A percentile compares a stretch with the other conserved stretches of the same genome.
Conservation (phyloP, 805 yeast species). For the Huiozyma naganishii region DNA sequence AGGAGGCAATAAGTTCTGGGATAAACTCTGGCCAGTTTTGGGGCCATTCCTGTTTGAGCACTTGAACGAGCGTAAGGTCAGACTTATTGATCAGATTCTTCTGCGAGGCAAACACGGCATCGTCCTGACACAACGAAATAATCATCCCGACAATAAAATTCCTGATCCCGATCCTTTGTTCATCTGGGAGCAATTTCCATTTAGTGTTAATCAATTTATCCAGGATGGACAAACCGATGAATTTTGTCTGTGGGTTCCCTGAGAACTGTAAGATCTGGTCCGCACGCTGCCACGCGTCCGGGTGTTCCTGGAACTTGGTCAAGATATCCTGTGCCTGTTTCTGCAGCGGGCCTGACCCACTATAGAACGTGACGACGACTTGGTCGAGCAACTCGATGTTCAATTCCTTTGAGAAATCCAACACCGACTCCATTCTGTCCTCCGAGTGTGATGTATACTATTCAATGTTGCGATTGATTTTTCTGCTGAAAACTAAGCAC, state of each 20-base stretch:
- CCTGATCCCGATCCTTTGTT: conserved; percentile 85
- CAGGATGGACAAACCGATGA: conserved; percentile 79
- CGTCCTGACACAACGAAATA: conserved; percentile 80
- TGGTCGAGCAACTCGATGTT: conserved; percentile 73
- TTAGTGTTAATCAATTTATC: conserved; percentile 83
- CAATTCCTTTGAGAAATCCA: conserved; percentile 77
- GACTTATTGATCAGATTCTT: conserved; percentile 84
- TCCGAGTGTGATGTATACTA: too few species aligned
- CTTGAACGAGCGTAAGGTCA: conserved; percentile 86
- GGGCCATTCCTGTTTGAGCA: conserved; percentile 98
- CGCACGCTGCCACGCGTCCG: conserved; percentile 91
- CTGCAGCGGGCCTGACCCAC: conserved; percentile 59
- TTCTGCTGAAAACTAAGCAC: too few species aligned
- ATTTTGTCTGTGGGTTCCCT: conserved; percentile 76
- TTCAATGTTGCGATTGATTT: too few species aligned
- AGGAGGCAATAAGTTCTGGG: conserved; percentile 81
- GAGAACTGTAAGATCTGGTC: conserved; percentile 78
- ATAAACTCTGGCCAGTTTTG: conserved; percentile 95
- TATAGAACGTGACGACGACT: conserved; percentile 76
- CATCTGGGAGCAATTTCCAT: conserved; percentile 87
- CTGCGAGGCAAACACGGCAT: conserved; percentile 54
- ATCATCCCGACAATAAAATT: conserved; percentile 92
- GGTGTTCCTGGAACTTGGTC: conserved; percentile 82
- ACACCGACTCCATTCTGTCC: conserved; percentile 62
- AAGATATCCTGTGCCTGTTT: conserved; percentile 60